Base-by-base conservation (phyloP, 1,284 basidiomycete genomes). In the Ganoderma lingzhi region DNA sequence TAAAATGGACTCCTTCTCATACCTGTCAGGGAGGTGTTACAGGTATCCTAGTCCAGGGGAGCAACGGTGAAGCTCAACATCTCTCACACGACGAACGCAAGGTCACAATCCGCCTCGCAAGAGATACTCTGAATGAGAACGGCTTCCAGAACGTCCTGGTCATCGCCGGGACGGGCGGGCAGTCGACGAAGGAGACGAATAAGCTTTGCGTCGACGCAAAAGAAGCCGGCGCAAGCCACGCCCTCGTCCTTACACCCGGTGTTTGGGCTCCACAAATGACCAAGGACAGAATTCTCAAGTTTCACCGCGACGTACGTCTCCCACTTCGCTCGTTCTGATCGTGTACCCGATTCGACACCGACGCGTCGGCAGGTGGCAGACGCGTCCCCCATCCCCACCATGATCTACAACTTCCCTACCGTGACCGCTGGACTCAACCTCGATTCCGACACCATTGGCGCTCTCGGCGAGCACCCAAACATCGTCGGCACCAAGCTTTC, bases 361-460 rank as follows among this genome's bases (percentile, higher is more conserved):
- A 44, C 79, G 79, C 67, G 77, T 37, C 4, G 37, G 17, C 76
- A 94, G 87, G 93, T 96, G 17, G 93, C 95, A 35, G 93, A 94
- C 76, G 87, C 85, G 2, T 94, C 92, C 1, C 93, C 94, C 0
- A 86, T 97, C 61, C 96, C 95, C 0, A 90, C 92, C 56, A 92
- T 97, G 91, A 86, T 97, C 63, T 97, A 97, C 86, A 97, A 97
- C 82, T 97, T 96, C 83, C 94, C 96, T 59, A 81, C 82, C 35
- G 91, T 92, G 14, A 93, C 94, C 0, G 90, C 94, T 0, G 95
- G 96, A 12, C 88, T 95, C 73, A 94, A 98, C 79, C 88, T 97
- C 66, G 92, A 94, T 79, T 95, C 93, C 0, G 95, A 97, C 79
- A 87, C 89, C 64, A 88, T 98, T 75, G 85, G 86, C 66, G 84